Evolutionary conservation across 805 yeast species (phyloP).

Genomic region (Saccharomycopsis fodiens): DNA sequence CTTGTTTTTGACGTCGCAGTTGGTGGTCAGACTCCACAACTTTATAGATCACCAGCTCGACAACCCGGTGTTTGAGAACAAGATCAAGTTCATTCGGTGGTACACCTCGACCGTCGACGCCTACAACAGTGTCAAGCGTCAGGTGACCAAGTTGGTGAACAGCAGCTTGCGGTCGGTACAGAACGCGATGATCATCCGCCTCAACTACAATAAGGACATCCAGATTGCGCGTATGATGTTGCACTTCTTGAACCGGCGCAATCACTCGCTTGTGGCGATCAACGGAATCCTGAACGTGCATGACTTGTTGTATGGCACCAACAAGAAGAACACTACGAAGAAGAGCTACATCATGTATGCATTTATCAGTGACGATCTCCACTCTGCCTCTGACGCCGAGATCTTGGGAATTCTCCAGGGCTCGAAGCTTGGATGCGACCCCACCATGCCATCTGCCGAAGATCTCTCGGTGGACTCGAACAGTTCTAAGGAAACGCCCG

Average conservation of each 20-base stretch:
- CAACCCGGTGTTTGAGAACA: conserved; percentile 35
- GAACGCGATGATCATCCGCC: conserved; percentile 57
- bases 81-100: conserved; percentile 46
- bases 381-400: conserved; percentile 33
- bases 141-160: conserved; percentile 69
- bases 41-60: conserved; percentile 67
- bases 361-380: conserved; percentile 53
- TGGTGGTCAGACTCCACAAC: conserved; percentile 59
- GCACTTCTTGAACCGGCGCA: conserved; percentile 27
- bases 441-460: conserved; percentile 25
- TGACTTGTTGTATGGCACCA: conserved; percentile 73
- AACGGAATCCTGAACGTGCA: conserved; percentile 39
- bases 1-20: conserved; percentile 51
- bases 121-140: conserved; percentile 70
- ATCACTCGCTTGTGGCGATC: conserved; percentile 49
- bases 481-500: not conserved
- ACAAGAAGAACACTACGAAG: conserved; percentile 43
- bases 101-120: conserved; percentile 59
- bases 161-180: conserved; percentile 62
- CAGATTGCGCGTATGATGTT: conserved; percentile 7
- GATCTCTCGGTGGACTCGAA: conserved; percentile 5
- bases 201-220: conserved; percentile 27
- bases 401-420: conserved; percentile 39
- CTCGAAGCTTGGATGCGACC: conserved; percentile 45
- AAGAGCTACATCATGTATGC: conserved; percentile 39